Evolutionary conservation across 1,139 yeast genomes (phyloP), one percentile per base, ranked within the genome.

Genomic region (Suhomyces bribrorum): DNA sequence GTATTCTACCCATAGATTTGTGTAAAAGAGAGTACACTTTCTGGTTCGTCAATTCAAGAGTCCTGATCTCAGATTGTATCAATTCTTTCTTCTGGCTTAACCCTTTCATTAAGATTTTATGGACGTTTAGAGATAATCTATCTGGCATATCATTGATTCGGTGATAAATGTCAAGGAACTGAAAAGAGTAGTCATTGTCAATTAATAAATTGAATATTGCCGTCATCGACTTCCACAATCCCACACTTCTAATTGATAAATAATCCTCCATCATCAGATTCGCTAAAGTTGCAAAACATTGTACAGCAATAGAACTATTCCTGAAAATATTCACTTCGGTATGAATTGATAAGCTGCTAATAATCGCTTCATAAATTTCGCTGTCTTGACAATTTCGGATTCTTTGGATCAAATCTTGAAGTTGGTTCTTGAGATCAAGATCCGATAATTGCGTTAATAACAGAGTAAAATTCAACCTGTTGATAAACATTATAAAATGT

Each of bases 391-490:
- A 56, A 17, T 47, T 45, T 5, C 44, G 31, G 1, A 67, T 47
- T 42, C 56, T 61, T 7, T 35, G 43, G 5, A 67, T 34, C 36
- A 71, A 50, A 37, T 57, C 64, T 9, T 41, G 36, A 3, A 68
- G 45, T 41, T 64, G 73, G 27, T 49, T 55, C 14, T 54, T 58
- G 31, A 69, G 58, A 41, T 68, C 70, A 14, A 66, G 53, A 7
- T 56, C 59, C 1, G 74, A 64, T 3, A 69, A 36, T 44, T 66
- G 75, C 7, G 57, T 46, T 22, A 71, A 52, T 14, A 72, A 43
- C 7, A 66, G 45, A 4, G 69, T 52, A 32, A 69, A 63, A 43
- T 72, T 72, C 27, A 69, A 47, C 32, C 77, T 47, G 44, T 72
- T 72, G 16, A 61, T 46, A 40, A 64, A 70, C 57, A 67, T 69